These are phyloP conservation scores for Candida chauliodis DNA, from an alignment of 805 yeast species.

Conservation along the genomic window DNA sequence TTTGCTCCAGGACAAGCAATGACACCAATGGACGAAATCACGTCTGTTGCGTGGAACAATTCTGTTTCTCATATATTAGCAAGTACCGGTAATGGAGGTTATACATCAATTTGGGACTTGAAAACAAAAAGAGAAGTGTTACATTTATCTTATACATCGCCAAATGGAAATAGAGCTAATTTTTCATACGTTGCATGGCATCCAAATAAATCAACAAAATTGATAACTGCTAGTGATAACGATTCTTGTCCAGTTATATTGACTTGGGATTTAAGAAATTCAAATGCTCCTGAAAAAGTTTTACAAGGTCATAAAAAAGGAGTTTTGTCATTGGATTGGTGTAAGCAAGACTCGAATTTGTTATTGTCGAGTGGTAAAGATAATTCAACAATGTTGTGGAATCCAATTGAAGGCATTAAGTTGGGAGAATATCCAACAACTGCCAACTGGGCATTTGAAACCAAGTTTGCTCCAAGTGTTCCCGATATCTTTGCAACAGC, in stretches of 20 bases:
- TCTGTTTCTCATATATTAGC: slow-evolving; percentile 83
- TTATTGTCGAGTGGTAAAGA: slow-evolving; percentile 91
- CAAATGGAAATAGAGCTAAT: slow-evolving; percentile 50
- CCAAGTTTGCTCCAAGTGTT: slow-evolving; percentile 79
- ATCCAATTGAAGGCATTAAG: slow-evolving; percentile 69
- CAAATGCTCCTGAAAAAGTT: slow-evolving; percentile 80
- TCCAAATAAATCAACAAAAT: slow-evolving; percentile 79
- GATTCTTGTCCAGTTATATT: slow-evolving; percentile 78
- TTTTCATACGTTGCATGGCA: slow-evolving; percentile 92
- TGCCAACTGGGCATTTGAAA: slow-evolving; percentile 90
- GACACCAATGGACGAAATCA: slow-evolving; percentile 77
- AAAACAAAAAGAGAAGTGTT: slow-evolving; percentile 84
- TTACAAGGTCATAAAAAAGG: slow-evolving; percentile 85
- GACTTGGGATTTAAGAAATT: slow-evolving; percentile 92
- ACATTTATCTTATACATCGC: slow-evolving; percentile 70
- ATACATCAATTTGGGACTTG: slow-evolving; percentile 91
- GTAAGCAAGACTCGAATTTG: slow-evolving; percentile 71
- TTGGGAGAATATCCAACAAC: slow-evolving; percentile 88
- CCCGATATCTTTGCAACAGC: slow-evolving; percentile 91
- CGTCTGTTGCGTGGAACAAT: slow-evolving; percentile 86
- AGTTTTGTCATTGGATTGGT: slow-evolving; percentile 90
- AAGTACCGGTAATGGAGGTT: slow-evolving; percentile 79
- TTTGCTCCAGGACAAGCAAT: slow-evolving; percentile 72
- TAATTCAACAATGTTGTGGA: slow-evolving; percentile 85
- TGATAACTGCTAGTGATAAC: slow-evolving; percentile 82